phyloP scores from a whole-genome alignment of 495 filamentous ascomycete genomes.

The Lasiosphaeria ovina region DNA sequence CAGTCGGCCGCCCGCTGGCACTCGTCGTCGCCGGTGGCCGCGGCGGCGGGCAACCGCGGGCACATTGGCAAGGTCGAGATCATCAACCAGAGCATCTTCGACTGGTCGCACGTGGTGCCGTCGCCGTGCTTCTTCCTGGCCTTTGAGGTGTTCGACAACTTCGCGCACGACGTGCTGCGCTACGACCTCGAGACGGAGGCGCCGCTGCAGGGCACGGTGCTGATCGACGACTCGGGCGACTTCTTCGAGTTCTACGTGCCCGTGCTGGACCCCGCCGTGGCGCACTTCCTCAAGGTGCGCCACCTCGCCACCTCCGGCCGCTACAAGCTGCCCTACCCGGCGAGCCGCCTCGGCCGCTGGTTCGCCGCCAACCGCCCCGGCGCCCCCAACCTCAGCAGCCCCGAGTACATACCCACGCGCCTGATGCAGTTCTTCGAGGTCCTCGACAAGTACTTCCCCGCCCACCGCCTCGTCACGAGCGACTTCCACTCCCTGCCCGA shows the following conservation, averaged over 20 bases:
- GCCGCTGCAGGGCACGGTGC: constrained; percentile 79
- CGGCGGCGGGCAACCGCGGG: constrained; percentile 41
- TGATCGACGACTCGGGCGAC: constrained; percentile 82
- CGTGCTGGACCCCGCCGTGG: constrained; percentile 75
- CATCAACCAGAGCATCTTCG: constrained; percentile 90
- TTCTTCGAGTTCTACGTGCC: constrained; percentile 90
- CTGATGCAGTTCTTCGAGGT: constrained; percentile 97
- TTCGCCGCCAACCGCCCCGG: constrained; percentile 64
- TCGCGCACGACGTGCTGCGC: constrained; percentile 89
- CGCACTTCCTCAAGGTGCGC: constrained; percentile 77
- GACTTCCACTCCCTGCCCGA: constrained; percentile 89
- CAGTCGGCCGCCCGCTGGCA: constrained; percentile 51
- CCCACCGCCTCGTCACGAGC: constrained; percentile 80
- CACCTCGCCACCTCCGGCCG: constrained; percentile 53
- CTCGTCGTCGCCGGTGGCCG: no score
- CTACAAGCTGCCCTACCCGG: constrained; percentile 54
- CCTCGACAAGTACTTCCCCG: constrained; percentile 79
- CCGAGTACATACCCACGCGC: constrained; percentile 91
- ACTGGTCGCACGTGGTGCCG: constrained; percentile 82
- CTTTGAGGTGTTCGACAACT: constrained; percentile 99
- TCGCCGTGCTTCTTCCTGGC: constrained; percentile 96
- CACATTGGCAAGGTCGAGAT: constrained; percentile 87
- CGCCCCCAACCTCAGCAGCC: constrained; percentile 66
- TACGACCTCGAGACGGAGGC: constrained; percentile 74
- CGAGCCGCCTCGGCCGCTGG: constrained; percentile 56